phyloP scores from a whole-genome alignment of 2,329 filamentous ascomycete species.

The Emericellopsis cladophorae region DNA sequence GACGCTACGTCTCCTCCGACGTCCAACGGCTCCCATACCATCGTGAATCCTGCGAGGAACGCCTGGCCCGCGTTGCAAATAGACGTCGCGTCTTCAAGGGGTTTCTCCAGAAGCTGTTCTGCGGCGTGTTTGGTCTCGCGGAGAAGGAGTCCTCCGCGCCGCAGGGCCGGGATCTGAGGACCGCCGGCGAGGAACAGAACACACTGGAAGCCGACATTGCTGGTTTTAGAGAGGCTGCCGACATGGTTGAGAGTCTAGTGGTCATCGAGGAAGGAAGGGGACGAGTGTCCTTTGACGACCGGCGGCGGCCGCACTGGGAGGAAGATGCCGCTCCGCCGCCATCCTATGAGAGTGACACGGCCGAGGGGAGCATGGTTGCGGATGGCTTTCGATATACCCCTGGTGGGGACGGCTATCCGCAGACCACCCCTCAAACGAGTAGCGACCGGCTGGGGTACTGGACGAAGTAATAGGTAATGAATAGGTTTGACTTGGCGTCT shows the following conservation, averaged over 20 bases:
- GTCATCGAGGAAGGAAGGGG: slow-evolving; percentile 25
- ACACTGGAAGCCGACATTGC: slow-evolving; percentile 37
- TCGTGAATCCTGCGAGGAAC: slow-evolving; percentile 11
- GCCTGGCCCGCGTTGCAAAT: slow-evolving; percentile 11
- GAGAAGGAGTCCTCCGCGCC: slow-evolving; percentile 14
- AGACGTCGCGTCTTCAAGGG: slow-evolving; percentile 10
- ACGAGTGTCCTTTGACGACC: slow-evolving; percentile 5
- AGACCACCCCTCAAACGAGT: slow-evolving; percentile 10
- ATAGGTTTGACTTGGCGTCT: slow-evolving; percentile 1
- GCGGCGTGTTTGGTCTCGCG: slow-evolving; percentile 12
- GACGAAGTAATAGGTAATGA: neutral
- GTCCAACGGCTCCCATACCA: slow-evolving; percentile 11
- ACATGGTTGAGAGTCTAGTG: slow-evolving; percentile 31
- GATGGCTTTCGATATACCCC: slow-evolving; percentile 19
- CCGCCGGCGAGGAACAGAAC: slow-evolving; percentile 7
- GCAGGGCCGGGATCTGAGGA: slow-evolving; percentile 1
- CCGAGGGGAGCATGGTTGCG: slow-evolving; percentile 21
- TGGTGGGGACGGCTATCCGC: slow-evolving; percentile 12
- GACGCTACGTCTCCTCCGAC: slow-evolving; percentile 5
- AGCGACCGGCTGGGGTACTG: slow-evolving; percentile 6
- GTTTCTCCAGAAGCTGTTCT: slow-evolving; percentile 17
- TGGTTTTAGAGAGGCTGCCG: slow-evolving; percentile 30
- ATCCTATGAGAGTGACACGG: slow-evolving; percentile 22
- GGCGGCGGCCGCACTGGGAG: slow-evolving; percentile 7
- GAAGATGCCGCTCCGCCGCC: slow-evolving; percentile 23